A percentile compares a stretch with the other conserved stretches of the same genome.
Evolutionary conservation across 371 early-diverging fungal genomes (phyloP).

Genomic region (Haplosporangium sp.): DNA sequence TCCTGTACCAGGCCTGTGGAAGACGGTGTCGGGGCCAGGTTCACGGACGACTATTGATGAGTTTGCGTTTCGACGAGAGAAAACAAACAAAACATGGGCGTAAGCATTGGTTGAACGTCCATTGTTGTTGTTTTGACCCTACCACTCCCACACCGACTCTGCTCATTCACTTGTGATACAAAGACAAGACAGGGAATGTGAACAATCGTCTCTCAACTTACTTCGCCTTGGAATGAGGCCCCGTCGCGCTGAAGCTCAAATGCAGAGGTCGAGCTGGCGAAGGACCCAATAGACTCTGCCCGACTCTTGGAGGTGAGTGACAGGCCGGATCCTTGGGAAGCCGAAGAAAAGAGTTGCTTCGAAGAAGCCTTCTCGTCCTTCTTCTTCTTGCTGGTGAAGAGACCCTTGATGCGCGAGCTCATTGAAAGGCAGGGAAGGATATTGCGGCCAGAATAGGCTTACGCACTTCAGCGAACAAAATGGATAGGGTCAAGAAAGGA

Average conservation of each 20-base stretch:
- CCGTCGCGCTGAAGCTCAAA: slow-evolving; percentile 21
- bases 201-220: slow-evolving; percentile 8
- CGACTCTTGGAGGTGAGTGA: slow-evolving; percentile 22
- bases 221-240: slow-evolving; percentile 25
- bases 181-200: neutral
- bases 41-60: slow-evolving; percentile 2
- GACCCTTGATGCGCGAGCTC: slow-evolving; percentile 54
- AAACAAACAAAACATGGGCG: slow-evolving; percentile 1
- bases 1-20: neutral
- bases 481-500: too few relatives aligned
- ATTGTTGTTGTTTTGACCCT: neutral
- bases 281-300: slow-evolving; percentile 27
- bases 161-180: too few relatives aligned
- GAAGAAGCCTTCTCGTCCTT: slow-evolving; percentile 24
- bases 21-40: slow-evolving; percentile 34
- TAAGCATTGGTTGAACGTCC: neutral
- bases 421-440: slow-evolving; percentile 2
- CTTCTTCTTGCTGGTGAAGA: slow-evolving; percentile 52
- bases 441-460: too few relatives aligned
- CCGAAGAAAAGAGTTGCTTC: slow-evolving; percentile 19
- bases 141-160: too few relatives aligned
- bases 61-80: neutral
- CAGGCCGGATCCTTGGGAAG: slow-evolving; percentile 17
- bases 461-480: too few relatives aligned
- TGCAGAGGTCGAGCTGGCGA: slow-evolving; percentile 29